phyloP scores from a whole-genome alignment of 2,329 filamentous ascomycete genomes.

The Allantophomopsis cytisporea region DNA sequence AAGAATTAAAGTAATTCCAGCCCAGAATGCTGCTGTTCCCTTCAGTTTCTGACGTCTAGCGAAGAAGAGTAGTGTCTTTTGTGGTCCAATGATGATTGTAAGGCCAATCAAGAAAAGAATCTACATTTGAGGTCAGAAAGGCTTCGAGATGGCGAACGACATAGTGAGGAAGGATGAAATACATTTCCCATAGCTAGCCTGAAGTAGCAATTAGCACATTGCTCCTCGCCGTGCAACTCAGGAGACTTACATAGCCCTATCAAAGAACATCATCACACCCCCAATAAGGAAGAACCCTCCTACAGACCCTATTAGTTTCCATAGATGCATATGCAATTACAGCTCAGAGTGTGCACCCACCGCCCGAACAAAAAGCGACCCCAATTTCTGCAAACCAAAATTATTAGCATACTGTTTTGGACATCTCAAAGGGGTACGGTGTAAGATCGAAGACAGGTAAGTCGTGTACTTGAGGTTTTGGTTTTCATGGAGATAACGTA shows the following conservation, averaged over 20 bases:
- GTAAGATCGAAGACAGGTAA: too few species aligned
- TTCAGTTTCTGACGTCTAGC: conserved; percentile 84
- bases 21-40: conserved; percentile 78
- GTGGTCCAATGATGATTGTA: conserved; percentile 84
- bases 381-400: conserved; percentile 59
- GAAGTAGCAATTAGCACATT: conserved; percentile 25
- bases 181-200: conserved; percentile 95
- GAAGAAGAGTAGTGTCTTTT: conserved; percentile 91
- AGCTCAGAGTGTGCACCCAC: conserved; percentile 42
- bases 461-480: too few species aligned
- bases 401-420: conserved; percentile 13
- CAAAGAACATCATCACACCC: conserved; percentile 94
- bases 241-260: conserved; percentile 33
- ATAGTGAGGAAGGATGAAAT: not conserved
- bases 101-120: conserved; percentile 97
- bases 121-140: conserved; percentile 26
- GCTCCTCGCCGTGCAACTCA: too few species aligned
- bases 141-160: too few species aligned
- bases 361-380: conserved; percentile 93
- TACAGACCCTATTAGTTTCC: conserved; percentile 23
- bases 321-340: not conserved
- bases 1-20: conserved; percentile 73
- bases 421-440: too few species aligned
- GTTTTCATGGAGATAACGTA: conserved; percentile 30
- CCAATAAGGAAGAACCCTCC: conserved; percentile 91